A percentile compares a stretch with the other conserved stretches of the same genome.
phyloP scores from a whole-genome alignment of 306 rosid genomes.

The Astragalus membranaceus region DNA sequence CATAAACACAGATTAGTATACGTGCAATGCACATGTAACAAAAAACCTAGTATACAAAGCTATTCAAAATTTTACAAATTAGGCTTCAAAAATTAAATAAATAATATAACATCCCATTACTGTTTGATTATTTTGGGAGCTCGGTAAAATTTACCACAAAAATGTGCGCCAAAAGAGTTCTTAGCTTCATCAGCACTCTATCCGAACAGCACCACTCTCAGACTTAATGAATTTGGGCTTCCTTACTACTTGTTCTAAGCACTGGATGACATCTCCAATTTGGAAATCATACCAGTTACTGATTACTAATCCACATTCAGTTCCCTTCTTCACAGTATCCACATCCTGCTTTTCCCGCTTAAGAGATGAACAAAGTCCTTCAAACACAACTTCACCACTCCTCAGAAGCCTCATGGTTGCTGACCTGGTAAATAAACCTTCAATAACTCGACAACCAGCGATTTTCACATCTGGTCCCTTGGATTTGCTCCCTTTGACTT shows the following conservation, averaged over 20 bases:
- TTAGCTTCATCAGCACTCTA: slow-evolving; percentile 57
- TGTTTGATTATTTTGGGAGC: not conserved
- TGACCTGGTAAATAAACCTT: slow-evolving; percentile 51
- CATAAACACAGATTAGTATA: not conserved
- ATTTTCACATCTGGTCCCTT: slow-evolving; percentile 73
- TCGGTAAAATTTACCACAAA: not conserved
- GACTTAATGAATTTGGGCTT: slow-evolving; percentile 93
- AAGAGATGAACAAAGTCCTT: slow-evolving; percentile 75
- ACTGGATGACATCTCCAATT: slow-evolving; percentile 79
- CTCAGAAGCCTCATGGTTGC: slow-evolving; percentile 78
- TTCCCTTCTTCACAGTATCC: slow-evolving; percentile 79
- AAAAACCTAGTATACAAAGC: not conserved
- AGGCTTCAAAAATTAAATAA: not conserved
- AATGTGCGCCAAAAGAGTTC: not conserved
- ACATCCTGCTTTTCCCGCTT: slow-evolving; percentile 90
- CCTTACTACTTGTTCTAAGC: slow-evolving; percentile 73
- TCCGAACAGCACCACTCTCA: slow-evolving; percentile 85
- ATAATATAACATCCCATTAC: not conserved
- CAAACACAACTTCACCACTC: slow-evolving; percentile 80
- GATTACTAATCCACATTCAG: slow-evolving; percentile 71
- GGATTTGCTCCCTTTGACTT: slow-evolving; percentile 72
- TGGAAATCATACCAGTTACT: slow-evolving; percentile 51
- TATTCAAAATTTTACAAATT: not conserved
- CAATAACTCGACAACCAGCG: slow-evolving; percentile 83
- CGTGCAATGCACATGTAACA: slow-evolving; percentile 25